A percentile compares a stretch with the other conserved stretches of the same genome.
Conservation (phyloP, 2,329 filamentous ascomycete species). For the Venturia effusa region DNA sequence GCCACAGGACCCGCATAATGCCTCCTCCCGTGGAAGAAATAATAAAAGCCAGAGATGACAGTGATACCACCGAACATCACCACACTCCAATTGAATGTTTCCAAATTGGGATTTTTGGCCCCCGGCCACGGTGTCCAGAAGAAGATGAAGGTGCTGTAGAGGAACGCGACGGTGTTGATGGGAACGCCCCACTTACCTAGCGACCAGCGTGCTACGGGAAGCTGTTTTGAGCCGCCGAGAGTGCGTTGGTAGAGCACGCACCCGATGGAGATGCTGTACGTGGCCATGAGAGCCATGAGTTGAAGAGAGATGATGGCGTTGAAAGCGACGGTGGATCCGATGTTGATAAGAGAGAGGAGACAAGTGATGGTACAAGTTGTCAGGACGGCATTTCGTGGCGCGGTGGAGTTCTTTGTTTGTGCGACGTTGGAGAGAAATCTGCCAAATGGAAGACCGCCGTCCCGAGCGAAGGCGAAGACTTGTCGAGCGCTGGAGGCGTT, state of each 20-base stretch:
- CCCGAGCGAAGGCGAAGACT: constrained; percentile 20
- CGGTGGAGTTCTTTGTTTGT: constrained; percentile 13
- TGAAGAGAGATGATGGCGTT: constrained; percentile 28
- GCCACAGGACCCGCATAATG: constrained; percentile 11
- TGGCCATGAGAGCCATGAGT: constrained; percentile 21
- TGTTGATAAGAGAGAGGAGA: constrained; percentile 30
- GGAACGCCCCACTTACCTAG: constrained; percentile 27
- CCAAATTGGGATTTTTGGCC: constrained; percentile 11
- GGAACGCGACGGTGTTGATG: constrained; percentile 25
- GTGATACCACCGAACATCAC: constrained; percentile 13
- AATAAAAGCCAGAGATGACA: constrained; percentile 8
- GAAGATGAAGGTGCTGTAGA: constrained; percentile 25
- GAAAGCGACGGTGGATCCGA: constrained; percentile 30
- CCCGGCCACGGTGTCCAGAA: constrained; percentile 29
- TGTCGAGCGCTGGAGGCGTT: constrained; percentile 17
- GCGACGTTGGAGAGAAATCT: constrained; percentile 19
- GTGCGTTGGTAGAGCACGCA: constrained; percentile 22
- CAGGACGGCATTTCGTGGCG: constrained; percentile 17
- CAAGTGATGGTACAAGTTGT: constrained; percentile 22
- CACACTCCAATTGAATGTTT: constrained; percentile 16
- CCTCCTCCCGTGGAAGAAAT: constrained; percentile 9
- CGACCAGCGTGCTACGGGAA: constrained; percentile 24
- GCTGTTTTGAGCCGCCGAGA: constrained; percentile 14
- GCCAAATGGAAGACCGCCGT: constrained; percentile 19
- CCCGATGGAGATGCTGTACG: constrained; percentile 23